Conservation (phyloP, 2,329 filamentous ascomycete species). For the Cladosporium sp. region DNA sequence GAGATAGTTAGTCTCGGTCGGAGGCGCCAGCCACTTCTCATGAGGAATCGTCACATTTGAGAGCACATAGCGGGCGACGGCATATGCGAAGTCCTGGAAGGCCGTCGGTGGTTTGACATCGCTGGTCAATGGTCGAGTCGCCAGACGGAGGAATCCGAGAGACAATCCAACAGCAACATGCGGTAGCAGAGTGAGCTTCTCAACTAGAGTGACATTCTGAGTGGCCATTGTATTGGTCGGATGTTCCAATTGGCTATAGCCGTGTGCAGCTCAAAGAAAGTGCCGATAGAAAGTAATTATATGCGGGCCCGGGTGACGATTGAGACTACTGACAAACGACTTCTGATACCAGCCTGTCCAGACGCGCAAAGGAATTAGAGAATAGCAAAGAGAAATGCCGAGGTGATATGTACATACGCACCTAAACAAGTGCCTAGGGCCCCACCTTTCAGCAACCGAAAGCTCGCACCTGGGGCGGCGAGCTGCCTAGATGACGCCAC, state of each 20-base stretch:
- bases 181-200: conserved; percentile 2
- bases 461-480: too few species aligned
- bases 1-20: conserved; percentile 31
- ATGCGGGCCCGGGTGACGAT: too few species aligned
- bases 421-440: too few species aligned
- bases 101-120: conserved; percentile 4
- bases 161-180: neutral
- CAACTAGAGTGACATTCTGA: neutral
- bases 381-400: too few species aligned
- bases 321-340: too few species aligned
- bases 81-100: conserved; percentile 4
- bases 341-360: too few species aligned
- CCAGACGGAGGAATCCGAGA: neutral
- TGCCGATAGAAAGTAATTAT: too few species aligned
- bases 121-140: conserved; percentile 1
- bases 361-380: too few species aligned
- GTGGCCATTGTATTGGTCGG: conserved; percentile 1
- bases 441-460: too few species aligned
- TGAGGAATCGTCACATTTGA: conserved; percentile 23
- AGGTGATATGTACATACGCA: too few species aligned
- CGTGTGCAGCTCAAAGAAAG: too few species aligned
- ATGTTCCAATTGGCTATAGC: neutral
- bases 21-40: conserved; percentile 30
- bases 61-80: neutral
- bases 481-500: too few species aligned